These are phyloP conservation scores for Smittium mucronatum DNA, from an alignment of 371 early-diverging fungal genomes.

Conservation along the genomic window DNA sequence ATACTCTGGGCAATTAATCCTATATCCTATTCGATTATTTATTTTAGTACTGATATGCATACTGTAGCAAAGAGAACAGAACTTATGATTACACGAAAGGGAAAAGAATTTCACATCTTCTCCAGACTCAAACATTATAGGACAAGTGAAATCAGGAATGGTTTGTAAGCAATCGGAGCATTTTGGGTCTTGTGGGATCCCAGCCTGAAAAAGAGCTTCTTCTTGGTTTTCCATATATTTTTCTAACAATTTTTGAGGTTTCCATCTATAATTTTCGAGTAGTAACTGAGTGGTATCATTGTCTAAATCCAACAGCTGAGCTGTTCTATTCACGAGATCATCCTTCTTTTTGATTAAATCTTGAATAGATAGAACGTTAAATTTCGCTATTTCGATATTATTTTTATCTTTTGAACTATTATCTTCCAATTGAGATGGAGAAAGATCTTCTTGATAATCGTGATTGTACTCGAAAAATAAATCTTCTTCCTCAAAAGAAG, in stretches of 20 bases:
- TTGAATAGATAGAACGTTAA: not conserved
- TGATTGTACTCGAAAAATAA: too few relatives aligned
- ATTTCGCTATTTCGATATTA: too few relatives aligned
- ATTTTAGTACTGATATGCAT: constrained; percentile 76
- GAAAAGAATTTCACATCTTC: constrained; percentile 46
- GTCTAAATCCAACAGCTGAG: constrained; percentile 22
- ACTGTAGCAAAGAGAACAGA: constrained; percentile 72
- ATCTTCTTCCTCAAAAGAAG: too few relatives aligned
- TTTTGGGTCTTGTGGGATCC: constrained; percentile 41
- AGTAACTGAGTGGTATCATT: constrained; percentile 37
- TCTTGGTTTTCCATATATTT: constrained; percentile 68
- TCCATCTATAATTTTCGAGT: constrained; percentile 75
- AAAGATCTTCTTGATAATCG: too few relatives aligned
- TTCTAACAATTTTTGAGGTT: constrained; percentile 83
- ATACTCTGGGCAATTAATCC: constrained; percentile 69
- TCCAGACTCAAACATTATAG: constrained; percentile 70
- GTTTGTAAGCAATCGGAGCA: constrained; percentile 14
- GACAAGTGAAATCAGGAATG: constrained; percentile 55
- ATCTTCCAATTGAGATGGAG: too few relatives aligned
- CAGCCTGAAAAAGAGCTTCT: constrained; percentile 51
- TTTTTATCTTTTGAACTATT: too few relatives aligned
- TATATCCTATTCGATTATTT: constrained; percentile 67
- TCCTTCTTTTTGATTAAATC: not conserved
- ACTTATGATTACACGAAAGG: constrained; percentile 71
- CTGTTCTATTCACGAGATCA: constrained; percentile 1